Conservation (phyloP, 2,329 filamentous ascomycete species). For the Fusarium pilosicola region DNA sequence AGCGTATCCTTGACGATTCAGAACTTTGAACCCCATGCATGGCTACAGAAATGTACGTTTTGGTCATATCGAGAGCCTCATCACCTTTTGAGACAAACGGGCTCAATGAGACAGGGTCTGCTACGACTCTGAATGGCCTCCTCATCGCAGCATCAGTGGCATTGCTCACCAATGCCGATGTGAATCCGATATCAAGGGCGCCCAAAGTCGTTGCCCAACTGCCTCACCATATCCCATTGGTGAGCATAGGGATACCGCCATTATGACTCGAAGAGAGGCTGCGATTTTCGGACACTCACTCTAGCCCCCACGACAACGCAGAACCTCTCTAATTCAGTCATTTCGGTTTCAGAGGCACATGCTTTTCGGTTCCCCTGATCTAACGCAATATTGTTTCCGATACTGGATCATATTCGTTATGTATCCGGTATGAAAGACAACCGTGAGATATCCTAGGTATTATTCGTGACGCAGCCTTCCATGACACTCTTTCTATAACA, state of each 20-base stretch:
- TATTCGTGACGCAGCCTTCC: conserved; percentile 31
- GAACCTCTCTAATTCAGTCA: conserved; percentile 22
- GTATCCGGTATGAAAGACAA: conserved; percentile 7
- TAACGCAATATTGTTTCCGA: conserved; percentile 13
- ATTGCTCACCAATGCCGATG: conserved; percentile 33
- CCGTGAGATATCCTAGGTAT: conserved; percentile 20
- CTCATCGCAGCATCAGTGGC: conserved; percentile 34
- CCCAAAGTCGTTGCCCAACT: conserved; percentile 36
- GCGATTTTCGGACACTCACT: conserved; percentile 32
- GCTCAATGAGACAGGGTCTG: conserved; percentile 25
- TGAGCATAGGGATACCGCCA: conserved; percentile 38
- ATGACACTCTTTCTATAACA: conserved; percentile 16
- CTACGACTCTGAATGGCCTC: conserved; percentile 30
- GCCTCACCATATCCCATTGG: conserved; percentile 38
- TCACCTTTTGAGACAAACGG: conserved; percentile 34
- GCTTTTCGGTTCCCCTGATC: conserved; percentile 18
- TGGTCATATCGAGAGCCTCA: conserved; percentile 37
- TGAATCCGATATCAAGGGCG: conserved; percentile 27
- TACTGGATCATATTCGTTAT: conserved; percentile 10
- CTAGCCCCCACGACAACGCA: conserved; percentile 36
- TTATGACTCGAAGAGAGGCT: conserved; percentile 40
- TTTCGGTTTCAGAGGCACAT: conserved; percentile 27
- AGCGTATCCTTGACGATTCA: conserved; percentile 23
- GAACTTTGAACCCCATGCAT: conserved; percentile 35
- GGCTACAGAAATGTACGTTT: conserved; percentile 30